These are phyloP conservation scores for Paraglomus occultum DNA, from an alignment of 192 early-diverging fungal genomes.

Conservation along the genomic window DNA sequence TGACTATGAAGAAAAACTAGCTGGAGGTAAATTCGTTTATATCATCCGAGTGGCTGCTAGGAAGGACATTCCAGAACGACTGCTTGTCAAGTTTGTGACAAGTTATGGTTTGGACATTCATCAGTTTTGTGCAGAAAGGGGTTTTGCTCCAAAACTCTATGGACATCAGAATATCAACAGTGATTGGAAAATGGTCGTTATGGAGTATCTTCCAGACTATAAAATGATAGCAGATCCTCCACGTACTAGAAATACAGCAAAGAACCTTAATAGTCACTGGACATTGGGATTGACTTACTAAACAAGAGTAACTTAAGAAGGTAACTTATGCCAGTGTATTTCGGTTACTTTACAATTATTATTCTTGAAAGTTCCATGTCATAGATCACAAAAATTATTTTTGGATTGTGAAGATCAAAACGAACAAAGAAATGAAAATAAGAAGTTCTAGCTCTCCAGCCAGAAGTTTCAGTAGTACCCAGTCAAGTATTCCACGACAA, in stretches of 20 bases:
- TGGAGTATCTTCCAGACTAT: conserved; percentile 15
- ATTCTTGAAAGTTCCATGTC: not conserved
- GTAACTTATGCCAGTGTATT: conserved; percentile 12
- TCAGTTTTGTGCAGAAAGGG: conserved; percentile 9
- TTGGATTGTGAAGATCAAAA: conserved; percentile 24
- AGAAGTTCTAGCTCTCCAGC: conserved; percentile 18
- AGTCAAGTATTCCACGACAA: conserved; percentile 1
- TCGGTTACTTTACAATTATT: no score
- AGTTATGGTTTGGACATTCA: conserved; percentile 9
- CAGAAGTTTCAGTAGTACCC: conserved; percentile 14
- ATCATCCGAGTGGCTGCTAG: not conserved
- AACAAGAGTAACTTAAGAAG: conserved; percentile 9
- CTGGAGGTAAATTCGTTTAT: not conserved
- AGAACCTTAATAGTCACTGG: no score
- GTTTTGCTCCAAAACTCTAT: conserved; percentile 15
- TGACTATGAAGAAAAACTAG: conserved; percentile 18
- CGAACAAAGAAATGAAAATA: conserved; percentile 22
- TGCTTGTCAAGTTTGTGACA: conserved; percentile 17
- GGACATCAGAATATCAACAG: conserved; percentile 9
- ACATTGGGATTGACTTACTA: no score
- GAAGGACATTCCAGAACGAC: not conserved
- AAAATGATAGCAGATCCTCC: conserved; percentile 6
- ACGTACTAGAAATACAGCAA: not conserved
- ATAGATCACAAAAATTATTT: conserved; percentile 16
- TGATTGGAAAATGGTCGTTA: conserved; percentile 18